Percentiles rank a stretch among this genome's conserved stretches.
Conservation (phyloP, 1,284 basidiomycete genomes). For the Cutaneotrichosporon sp. region DNA sequence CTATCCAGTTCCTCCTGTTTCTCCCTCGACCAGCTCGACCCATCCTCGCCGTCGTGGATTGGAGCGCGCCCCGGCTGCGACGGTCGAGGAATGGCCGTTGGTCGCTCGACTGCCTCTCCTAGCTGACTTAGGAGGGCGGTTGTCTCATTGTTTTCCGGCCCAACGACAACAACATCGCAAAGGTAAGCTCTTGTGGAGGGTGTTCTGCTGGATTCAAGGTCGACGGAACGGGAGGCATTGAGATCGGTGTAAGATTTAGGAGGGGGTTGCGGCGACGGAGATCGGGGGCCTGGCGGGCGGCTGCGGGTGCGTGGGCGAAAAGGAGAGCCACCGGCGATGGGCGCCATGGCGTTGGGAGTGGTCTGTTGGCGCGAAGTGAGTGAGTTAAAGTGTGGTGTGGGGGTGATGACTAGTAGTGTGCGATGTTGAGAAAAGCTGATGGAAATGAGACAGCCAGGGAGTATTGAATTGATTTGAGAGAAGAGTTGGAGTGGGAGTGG, state of each 20-base stretch:
- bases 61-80: constrained; percentile 5
- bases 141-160: constrained; percentile 37
- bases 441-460: background rate
- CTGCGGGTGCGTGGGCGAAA: constrained; percentile 16
- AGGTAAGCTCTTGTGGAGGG: constrained; percentile 39
- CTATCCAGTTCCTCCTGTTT: constrained; percentile 35
- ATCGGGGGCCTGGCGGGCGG: background rate
- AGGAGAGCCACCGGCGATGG: constrained; percentile 14
- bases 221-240: constrained; percentile 37
- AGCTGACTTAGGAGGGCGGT: constrained; percentile 35
- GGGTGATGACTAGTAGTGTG: too few species aligned
- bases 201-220: constrained; percentile 23
- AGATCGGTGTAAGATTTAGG: constrained; percentile 35
- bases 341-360: constrained; percentile 9
- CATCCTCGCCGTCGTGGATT: background rate
- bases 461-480: background rate
- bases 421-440: too few species aligned
- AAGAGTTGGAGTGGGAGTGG: too few species aligned
- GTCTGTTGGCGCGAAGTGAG: background rate
- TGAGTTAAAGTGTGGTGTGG: background rate
- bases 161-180: constrained; percentile 40
- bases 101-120: constrained; percentile 32
- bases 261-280: constrained; percentile 10
- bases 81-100: constrained; percentile 26
- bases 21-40: constrained; percentile 19